Percentiles rank a stretch among this genome's conserved stretches.
phyloP scores from a whole-genome alignment of 441 rosid species.

The Aleurites moluccanus region DNA sequence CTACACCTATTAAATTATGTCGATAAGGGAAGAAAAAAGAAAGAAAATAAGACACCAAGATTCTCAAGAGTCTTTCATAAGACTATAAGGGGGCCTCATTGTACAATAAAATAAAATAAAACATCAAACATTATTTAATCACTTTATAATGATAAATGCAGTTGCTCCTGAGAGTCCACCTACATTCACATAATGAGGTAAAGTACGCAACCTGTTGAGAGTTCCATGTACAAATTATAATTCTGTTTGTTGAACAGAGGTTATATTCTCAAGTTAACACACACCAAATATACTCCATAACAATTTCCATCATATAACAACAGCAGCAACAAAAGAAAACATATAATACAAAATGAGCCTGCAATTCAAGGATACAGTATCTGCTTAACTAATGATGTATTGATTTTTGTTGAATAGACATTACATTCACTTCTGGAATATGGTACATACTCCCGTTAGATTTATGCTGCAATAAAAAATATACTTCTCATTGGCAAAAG shows the following conservation, averaged over 20 bases:
- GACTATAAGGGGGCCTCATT: background rate
- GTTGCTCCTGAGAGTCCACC: too few relatives aligned
- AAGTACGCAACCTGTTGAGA: too few relatives aligned
- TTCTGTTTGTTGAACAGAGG: background rate
- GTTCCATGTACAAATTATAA: background rate
- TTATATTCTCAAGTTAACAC: background rate
- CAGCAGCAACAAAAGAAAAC: conserved; percentile 3
- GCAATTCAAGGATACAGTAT: background rate
- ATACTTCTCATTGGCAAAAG: background rate
- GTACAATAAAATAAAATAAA: background rate
- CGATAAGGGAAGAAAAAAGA: background rate
- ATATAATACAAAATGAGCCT: background rate
- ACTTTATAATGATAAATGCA: background rate
- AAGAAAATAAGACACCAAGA: background rate
- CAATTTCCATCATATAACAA: background rate
- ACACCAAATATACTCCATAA: background rate
- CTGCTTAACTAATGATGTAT: background rate
- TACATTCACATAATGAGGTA: background rate
- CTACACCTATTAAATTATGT: background rate
- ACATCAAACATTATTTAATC: background rate
- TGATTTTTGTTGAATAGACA: background rate
- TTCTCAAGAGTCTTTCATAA: background rate
- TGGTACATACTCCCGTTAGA: background rate
- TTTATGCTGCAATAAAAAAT: background rate
- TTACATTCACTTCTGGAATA: background rate